phyloP scores from a whole-genome alignment of 306 rosid genomes.

The Lathyrus oleraceus region DNA sequence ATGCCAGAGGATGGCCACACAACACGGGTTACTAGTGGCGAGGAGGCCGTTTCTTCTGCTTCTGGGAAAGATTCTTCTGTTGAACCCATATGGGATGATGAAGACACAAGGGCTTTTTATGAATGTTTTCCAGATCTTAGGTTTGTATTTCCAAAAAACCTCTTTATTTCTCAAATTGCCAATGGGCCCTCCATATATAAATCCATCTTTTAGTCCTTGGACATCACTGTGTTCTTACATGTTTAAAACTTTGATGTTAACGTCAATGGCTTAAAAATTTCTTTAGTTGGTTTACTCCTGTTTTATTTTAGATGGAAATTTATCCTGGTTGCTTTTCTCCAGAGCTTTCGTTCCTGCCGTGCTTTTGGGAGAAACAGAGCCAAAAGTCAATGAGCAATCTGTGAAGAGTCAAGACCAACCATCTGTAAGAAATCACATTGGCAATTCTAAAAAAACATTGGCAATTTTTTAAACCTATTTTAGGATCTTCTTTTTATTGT shows the following conservation, averaged over 20 bases:
- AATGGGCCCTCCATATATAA: not conserved
- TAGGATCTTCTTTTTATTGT: slow-evolving; percentile 16
- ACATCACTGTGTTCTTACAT: not conserved
- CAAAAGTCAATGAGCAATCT: slow-evolving; percentile 79
- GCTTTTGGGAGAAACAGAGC: slow-evolving; percentile 88
- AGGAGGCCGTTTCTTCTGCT: slow-evolving; percentile 79
- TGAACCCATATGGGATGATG: slow-evolving; percentile 97
- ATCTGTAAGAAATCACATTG: slow-evolving; percentile 61
- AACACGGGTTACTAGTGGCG: slow-evolving; percentile 88
- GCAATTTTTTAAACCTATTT: slow-evolving; percentile 18
- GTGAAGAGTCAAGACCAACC: slow-evolving; percentile 72
- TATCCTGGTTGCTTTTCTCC: slow-evolving; percentile 33
- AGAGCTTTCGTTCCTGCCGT: slow-evolving; percentile 99
- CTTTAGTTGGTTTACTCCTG: slow-evolving; percentile 14
- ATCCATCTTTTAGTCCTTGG: not conserved
- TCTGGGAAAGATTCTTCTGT: slow-evolving; percentile 81
- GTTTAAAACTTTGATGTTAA: slow-evolving; percentile 22
- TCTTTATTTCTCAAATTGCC: slow-evolving; percentile 9
- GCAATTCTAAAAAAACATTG: slow-evolving; percentile 8
- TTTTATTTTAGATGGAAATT: slow-evolving; percentile 27
- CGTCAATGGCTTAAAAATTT: slow-evolving; percentile 8
- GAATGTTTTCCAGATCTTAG: slow-evolving; percentile 99
- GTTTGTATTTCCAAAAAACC: slow-evolving; percentile 49
- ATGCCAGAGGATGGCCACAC: slow-evolving; percentile 99
- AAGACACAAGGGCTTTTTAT: slow-evolving; percentile 90